Percentiles rank a stretch among this genome's conserved stretches.
phyloP scores from a whole-genome alignment of 306 rosid genomes.

The Alnus rubra region DNA sequence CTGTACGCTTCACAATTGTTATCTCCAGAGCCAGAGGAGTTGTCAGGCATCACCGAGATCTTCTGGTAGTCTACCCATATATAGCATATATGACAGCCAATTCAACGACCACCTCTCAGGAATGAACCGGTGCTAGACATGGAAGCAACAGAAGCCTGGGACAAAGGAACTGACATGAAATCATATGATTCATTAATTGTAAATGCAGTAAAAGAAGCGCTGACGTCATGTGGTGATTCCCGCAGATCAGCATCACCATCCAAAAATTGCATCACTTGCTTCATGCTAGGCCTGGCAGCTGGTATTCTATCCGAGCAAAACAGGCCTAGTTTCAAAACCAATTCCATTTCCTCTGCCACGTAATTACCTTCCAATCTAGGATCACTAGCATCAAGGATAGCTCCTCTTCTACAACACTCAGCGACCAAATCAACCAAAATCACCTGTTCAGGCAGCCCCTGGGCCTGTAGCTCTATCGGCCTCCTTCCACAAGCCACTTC shows the following conservation, averaged over 20 bases:
- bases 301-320: slow-evolving; percentile 53
- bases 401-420: slow-evolving; percentile 41
- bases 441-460: slow-evolving; percentile 8
- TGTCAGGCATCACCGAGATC: too few species aligned
- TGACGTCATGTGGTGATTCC: slow-evolving; percentile 9
- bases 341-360: slow-evolving; percentile 37
- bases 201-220: background rate
- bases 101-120: background rate
- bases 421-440: slow-evolving; percentile 61
- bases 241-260: slow-evolving; percentile 40
- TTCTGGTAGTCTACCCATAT: too few species aligned
- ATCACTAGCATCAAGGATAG: slow-evolving; percentile 53
- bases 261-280: slow-evolving; percentile 52
- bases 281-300: slow-evolving; percentile 58
- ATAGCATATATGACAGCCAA: background rate
- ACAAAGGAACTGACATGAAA: background rate
- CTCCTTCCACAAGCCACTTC: slow-evolving; percentile 74
- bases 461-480: slow-evolving; percentile 46
- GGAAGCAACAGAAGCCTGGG: background rate
- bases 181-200: background rate
- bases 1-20: too few species aligned
- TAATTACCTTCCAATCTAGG: slow-evolving; percentile 38
- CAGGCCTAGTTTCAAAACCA: slow-evolving; percentile 62
- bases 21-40: too few species aligned
- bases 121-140: background rate